Base-by-base conservation (phyloP, 2,329 filamentous ascomycete genomes). In the Ophiosphaerella herpotricha region DNA sequence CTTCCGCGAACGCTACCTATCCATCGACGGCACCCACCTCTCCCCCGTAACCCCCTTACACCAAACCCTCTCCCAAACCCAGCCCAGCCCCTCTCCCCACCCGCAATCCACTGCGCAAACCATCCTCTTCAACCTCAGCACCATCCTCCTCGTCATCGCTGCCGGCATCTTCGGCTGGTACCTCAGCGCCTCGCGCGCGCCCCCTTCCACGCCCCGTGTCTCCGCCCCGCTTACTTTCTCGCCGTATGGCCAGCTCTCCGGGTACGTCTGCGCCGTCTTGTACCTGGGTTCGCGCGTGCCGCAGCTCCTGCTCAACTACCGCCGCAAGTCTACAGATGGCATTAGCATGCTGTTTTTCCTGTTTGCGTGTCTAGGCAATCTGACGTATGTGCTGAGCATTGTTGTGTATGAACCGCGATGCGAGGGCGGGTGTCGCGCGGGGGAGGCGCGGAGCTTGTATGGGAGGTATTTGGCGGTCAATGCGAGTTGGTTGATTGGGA, bases 311-410 rank as follows among this genome's bases (percentile, higher is more conserved):
- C 84, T 97, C 45, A 99, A 97, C 74, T 96, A 90, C 77, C 85
- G 90, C 16, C 87, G 94, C 55, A 96, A 96, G 77, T 92, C 88
- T 37, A 97, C 92, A 1, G 92, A 97, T 48, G 94, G 94, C 3
- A 87, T 99, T 16, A 93, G 89, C 58, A 86, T 97, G 76, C 82
- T 97, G 9, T 99, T 97, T 76, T 97, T 97, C 77, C 79, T 97
- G 18, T 97, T 99, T 71, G 94, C 94, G 4, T 97, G 93, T 69
- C 84, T 97, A 5, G 94, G 94, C 2, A 99, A 99, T 71, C 74
- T 96, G 58, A 97, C 92, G 0, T 97, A 95, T 66, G 92, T 97
- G 14, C 78, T 96, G 33, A 92, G 88, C 33, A 97, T 99, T 61
- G 82, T 97, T 57, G 92, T 91, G 1, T 97, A 91, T 67, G 90